Conservation (phyloP, 2,329 filamentous ascomycete genomes). For the Aureobasidium pullulans region DNA sequence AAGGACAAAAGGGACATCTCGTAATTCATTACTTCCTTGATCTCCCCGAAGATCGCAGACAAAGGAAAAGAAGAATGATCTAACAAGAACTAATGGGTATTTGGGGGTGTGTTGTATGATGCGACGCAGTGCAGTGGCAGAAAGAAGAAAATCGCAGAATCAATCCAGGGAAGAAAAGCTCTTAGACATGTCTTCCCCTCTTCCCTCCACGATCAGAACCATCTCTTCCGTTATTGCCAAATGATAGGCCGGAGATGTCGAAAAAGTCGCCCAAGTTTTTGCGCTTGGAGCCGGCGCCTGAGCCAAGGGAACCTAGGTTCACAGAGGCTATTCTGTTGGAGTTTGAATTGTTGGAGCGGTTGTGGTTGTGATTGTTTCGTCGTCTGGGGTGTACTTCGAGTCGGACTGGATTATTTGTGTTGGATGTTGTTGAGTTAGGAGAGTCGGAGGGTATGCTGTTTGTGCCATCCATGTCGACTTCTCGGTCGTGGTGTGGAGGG, state of each 20-base stretch:
- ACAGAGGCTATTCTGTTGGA: conserved; percentile 26
- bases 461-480: conserved; percentile 41
- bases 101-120: conserved; percentile 1
- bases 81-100: not conserved
- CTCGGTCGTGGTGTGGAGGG: conserved; percentile 33
- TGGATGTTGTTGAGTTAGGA: conserved; percentile 39
- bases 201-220: conserved; percentile 26
- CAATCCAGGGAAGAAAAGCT: not conserved
- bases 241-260: conserved; percentile 56
- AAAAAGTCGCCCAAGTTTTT: conserved; percentile 69
- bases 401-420: conserved; percentile 17
- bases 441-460: conserved; percentile 20
- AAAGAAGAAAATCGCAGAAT: not conserved
- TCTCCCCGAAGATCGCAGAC: not conserved
- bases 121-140: not conserved
- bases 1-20: not conserved
- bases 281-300: conserved; percentile 63
- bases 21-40: conserved; percentile 1
- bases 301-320: conserved; percentile 43
- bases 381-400: conserved; percentile 18
- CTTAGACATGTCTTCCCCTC: conserved; percentile 28
- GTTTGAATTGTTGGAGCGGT: conserved; percentile 29
- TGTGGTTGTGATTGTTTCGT: conserved; percentile 18
- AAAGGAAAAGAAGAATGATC: not conserved
- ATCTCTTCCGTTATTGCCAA: conserved; percentile 51